phyloP scores from a whole-genome alignment of 169 alveolate genomes.

The Perkinsus marinus region DNA sequence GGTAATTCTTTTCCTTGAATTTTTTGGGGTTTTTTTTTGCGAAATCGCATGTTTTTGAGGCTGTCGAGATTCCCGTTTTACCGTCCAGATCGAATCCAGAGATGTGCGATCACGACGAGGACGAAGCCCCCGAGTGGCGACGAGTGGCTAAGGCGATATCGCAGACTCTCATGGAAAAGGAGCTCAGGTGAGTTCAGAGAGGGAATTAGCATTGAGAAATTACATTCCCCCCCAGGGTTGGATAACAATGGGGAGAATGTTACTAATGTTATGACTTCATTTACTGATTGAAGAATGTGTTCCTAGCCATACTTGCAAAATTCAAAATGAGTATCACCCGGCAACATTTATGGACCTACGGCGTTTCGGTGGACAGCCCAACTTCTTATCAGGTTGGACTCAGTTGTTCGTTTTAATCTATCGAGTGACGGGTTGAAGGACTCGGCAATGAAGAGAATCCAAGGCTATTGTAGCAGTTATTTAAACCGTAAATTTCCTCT shows the following conservation, averaged over 20 bases:
- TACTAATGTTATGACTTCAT: too few species aligned
- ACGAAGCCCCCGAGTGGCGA: not conserved
- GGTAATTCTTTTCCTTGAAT: too few species aligned
- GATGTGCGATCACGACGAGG: not conserved
- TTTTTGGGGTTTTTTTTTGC: too few species aligned
- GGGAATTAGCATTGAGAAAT: too few species aligned
- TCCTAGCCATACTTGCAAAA: too few species aligned
- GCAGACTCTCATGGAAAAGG: not conserved
- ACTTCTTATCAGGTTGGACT: not conserved
- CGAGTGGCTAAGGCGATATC: not conserved
- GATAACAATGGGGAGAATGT: too few species aligned
- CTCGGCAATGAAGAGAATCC: not conserved
- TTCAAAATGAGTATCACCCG: too few species aligned
- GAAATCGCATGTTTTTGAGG: too few species aligned
- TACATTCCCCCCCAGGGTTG: too few species aligned
- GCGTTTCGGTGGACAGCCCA: not conserved
- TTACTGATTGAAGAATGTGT: too few species aligned
- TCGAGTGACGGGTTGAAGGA: not conserved
- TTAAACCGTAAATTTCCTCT: not conserved
- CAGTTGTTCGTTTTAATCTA: not conserved
- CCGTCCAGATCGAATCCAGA: not conserved
- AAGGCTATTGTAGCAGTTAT: not conserved
- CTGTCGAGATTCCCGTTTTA: too few species aligned
- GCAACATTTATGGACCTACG: too few species aligned
- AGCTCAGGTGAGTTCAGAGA: not conserved